phyloP scores from a whole-genome alignment of 208 protist species.

The Acanthamoeba healyi region DNA sequence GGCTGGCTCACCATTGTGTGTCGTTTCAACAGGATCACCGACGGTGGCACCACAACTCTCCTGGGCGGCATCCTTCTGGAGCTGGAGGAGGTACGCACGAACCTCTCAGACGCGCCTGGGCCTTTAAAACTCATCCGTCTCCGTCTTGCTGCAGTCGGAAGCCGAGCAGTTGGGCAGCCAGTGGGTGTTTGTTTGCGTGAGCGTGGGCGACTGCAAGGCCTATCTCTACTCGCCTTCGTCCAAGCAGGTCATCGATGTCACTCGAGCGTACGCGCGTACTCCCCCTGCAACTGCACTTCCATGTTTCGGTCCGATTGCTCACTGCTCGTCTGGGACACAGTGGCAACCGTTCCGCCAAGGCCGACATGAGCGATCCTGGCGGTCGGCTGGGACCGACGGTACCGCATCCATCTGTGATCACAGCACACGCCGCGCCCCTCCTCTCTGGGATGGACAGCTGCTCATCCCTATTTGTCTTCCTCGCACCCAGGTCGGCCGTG shows the following conservation, averaged over 20 bases:
- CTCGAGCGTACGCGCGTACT: no score
- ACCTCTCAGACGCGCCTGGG: no score
- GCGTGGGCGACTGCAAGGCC: constrained; percentile 86
- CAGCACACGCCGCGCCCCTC: no score
- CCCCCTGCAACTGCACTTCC: constrained; percentile 29
- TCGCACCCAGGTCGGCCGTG: no score
- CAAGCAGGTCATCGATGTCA: constrained; percentile 79
- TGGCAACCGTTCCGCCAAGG: constrained; percentile 2
- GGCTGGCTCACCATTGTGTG: no score
- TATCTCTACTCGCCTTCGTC: constrained; percentile 72
- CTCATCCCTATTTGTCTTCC: no score
- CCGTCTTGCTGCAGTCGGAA: no score
- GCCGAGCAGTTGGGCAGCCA: constrained; percentile 37
- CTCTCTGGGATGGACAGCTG: no score
- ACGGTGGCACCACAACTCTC: constrained; percentile 48
- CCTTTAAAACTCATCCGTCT: no score
- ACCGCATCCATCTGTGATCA: no score
- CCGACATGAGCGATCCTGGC: not conserved
- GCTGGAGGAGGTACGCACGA: not conserved
- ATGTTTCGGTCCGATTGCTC: no score
- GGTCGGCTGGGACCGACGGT: not conserved
- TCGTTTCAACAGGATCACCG: not conserved
- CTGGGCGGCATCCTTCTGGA: constrained; percentile 64
- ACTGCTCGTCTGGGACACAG: no score
- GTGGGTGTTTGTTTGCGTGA: constrained; percentile 82